Conservation (phyloP, 768 basidiomycete genomes). For the Boletus sensibilis region DNA sequence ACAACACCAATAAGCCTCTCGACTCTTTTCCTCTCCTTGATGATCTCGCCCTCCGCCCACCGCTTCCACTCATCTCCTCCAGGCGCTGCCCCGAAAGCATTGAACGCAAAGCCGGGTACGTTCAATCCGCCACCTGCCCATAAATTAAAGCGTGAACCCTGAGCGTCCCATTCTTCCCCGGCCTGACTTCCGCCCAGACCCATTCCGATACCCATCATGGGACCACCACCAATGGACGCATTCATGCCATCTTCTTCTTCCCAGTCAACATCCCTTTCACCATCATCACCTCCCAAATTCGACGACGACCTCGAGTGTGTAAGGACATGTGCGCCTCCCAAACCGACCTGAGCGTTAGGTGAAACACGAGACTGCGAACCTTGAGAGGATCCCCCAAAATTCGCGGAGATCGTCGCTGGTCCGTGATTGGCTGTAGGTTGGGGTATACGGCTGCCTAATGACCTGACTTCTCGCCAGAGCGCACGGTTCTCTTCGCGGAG, state of each 20-base stretch:
- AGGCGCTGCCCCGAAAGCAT: neutral
- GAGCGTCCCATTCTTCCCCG: conserved; percentile 28
- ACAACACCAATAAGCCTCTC: conserved; percentile 61
- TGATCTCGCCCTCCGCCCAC: conserved; percentile 39
- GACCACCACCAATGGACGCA: neutral
- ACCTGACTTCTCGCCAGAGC: conserved; percentile 43
- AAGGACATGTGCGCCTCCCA: conserved; percentile 19
- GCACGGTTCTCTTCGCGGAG: conserved; percentile 73
- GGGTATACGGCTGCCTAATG: conserved; percentile 25
- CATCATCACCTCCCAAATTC: conserved; percentile 26
- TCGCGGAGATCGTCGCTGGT: conserved; percentile 1
- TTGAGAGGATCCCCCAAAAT: conserved; percentile 9
- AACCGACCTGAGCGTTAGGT: conserved; percentile 4
- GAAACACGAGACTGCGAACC: conserved; percentile 10
- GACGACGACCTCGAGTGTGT: conserved; percentile 30
- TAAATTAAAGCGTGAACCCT: conserved; percentile 16
- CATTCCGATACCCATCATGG: conserved; percentile 15
- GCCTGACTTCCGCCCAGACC: conserved; percentile 12
- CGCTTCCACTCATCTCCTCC: conserved; percentile 29
- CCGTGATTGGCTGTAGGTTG: conserved; percentile 3
- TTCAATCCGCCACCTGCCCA: conserved; percentile 11
- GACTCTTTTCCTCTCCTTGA: conserved; percentile 59
- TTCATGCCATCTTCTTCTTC: conserved; percentile 29
- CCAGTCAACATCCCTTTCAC: conserved; percentile 28
- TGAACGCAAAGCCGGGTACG: conserved; percentile 13